Evolutionary conservation across 495 filamentous ascomycete species (phyloP), one percentile per base, ranked within the genome.

Genomic region (Amphirosellinia nigrospora): DNA sequence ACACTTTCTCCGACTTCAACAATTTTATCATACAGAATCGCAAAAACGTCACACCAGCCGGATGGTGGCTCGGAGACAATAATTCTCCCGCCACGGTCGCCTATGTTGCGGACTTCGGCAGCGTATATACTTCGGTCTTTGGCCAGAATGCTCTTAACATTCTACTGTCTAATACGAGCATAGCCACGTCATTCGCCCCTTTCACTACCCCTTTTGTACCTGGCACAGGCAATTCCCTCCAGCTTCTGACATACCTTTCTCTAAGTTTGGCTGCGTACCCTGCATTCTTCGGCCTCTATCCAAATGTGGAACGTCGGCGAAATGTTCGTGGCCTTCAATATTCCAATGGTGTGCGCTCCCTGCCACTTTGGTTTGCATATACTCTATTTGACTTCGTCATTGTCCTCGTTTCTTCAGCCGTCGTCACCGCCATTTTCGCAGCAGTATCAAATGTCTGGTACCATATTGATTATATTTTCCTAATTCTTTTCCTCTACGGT

Each of bases 281-380:
- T 6, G 92, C 89, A 32, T 93, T 97, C 81, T 96, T 96, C 73
- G 89, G 91, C 1, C 84, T 97, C 21, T 97, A 97, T 79, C 92
- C 92, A 30, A 96, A 92, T 3, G 77, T 91, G 5, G 94, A 97
- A 77, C 85, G 94, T 13, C 82, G 93, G 13, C 80, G 89, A 10
- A 90, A 93, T 64, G 91, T 97, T 38, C 85, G 94, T 39, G 91
- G 91, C 16, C 81, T 97, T 52, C 91, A 97, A 74, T 97, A 95
- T 79, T 94, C 91, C 58, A 96, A 95, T 74, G 93, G 92, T 62
- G 92, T 93, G 13, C 83, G 90, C 43, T 86, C 86, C 0, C 73
- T 93, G 2, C 91, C 91, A 3, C 81, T 96, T 11, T 96, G 93
- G 91, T 79, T 91, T 4, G 92, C 94, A 11, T 94, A 97, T 78